A percentile compares a stretch with the other conserved stretches of the same genome.
Evolutionary conservation across 306 rosid genomes (phyloP).

Genomic region (Fagus sylvatica): DNA sequence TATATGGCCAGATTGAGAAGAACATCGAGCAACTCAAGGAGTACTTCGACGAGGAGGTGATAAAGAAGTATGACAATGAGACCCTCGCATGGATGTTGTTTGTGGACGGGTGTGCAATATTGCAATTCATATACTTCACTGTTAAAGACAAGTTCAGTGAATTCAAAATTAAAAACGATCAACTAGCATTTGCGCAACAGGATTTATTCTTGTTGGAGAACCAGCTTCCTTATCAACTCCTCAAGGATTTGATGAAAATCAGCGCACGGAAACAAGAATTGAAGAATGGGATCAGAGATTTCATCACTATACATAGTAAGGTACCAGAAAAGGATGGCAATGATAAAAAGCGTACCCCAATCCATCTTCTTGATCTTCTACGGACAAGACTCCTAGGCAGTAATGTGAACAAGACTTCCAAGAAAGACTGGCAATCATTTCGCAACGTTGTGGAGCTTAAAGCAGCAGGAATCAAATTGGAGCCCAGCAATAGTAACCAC

Average conservation of each 20-base stretch:
- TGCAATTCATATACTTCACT: slow-evolving; percentile 1
- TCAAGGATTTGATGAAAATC: neutral
- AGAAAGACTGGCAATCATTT: too few species aligned
- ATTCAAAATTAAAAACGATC: slow-evolving; percentile 2
- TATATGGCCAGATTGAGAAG: neutral
- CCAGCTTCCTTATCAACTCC: slow-evolving; percentile 24
- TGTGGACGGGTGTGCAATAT: slow-evolving; percentile 24
- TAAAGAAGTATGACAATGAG: neutral
- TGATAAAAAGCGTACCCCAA: neutral
- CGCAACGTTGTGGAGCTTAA: too few species aligned
- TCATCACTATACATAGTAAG: neutral
- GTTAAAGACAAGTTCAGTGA: fast-evolving
- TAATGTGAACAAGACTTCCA: neutral
- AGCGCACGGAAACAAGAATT: neutral
- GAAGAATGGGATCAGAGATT: neutral
- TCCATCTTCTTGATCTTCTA: slow-evolving; percentile 23
- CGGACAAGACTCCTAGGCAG: neutral
- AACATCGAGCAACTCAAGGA: neutral
- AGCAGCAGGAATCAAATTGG: too few species aligned
- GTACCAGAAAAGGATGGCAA: too few species aligned
- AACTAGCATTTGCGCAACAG: neutral
- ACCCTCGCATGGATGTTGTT: slow-evolving; percentile 17
- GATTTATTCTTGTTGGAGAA: slow-evolving; percentile 34
- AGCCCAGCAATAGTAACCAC: neutral
- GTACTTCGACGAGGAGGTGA: slow-evolving; percentile 6